A percentile compares a stretch with the other conserved stretches of the same genome.
phyloP scores from a whole-genome alignment of 1,284 basidiomycete genomes.

The Cystobasidium slooffiae region DNA sequence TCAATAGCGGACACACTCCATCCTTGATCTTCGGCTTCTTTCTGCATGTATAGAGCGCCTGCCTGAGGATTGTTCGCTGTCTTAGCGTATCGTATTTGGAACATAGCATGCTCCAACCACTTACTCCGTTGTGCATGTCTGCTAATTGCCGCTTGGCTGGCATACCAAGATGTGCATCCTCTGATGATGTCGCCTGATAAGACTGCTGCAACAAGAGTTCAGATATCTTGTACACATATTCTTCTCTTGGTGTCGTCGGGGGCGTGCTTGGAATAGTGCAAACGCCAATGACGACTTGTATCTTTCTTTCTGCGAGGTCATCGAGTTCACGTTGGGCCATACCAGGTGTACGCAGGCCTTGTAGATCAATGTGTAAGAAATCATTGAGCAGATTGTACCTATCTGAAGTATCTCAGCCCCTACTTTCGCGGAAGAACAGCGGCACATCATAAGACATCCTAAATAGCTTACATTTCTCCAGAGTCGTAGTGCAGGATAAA shows the following conservation, averaged over 20 bases:
- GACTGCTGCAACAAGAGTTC: slow-evolving; percentile 12
- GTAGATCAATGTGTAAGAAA: slow-evolving; percentile 5
- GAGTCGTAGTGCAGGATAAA: slow-evolving; percentile 32
- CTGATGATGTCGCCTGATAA: not conserved
- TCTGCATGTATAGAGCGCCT: not conserved
- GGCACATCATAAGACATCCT: not conserved
- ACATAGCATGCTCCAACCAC: not conserved
- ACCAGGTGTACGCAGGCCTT: slow-evolving; percentile 21
- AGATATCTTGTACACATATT: slow-evolving; percentile 32
- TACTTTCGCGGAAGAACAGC: not conserved
- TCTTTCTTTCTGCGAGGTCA: slow-evolving; percentile 17
- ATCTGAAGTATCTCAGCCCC: not conserved
- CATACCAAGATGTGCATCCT: not conserved
- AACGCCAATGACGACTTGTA: slow-evolving; percentile 17
- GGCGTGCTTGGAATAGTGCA: slow-evolving; percentile 22
- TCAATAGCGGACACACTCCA: slow-evolving; percentile 3
- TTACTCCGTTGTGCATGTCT: slow-evolving; percentile 20
- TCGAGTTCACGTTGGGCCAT: slow-evolving; percentile 39
- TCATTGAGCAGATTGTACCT: slow-evolving; percentile 35
- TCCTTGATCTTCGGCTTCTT: not conserved
- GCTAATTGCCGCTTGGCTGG: slow-evolving; percentile 19
- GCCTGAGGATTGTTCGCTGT: not conserved
- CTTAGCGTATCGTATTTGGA: not conserved
- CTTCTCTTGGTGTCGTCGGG: slow-evolving; percentile 18
- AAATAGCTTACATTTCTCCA: slow-evolving; percentile 10